Base-by-base conservation (phyloP, 768 basidiomycete genomes). In the Pleurotus platypus region DNA sequence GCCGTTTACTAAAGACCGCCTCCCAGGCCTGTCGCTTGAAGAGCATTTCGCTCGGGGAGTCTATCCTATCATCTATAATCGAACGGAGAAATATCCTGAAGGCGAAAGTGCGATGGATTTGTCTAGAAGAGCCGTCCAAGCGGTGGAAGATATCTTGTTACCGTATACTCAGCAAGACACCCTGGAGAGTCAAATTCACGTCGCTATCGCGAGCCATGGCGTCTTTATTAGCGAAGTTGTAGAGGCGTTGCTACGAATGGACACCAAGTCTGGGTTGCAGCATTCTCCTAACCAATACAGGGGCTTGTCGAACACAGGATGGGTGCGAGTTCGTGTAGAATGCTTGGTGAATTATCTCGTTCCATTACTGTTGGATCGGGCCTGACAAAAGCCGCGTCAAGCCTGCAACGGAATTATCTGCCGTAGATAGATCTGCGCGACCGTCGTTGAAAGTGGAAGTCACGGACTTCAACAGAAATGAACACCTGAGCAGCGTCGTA, bases 181-280 rank as follows among this genome's bases (percentile, higher is more conserved):
- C n/a, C 71, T 73, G 37, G 65, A 58, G 46, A 65, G 72, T 39
- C 74, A 76, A 35, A 61, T 77, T 3, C 80, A 85, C 59, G 66
- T 91, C 22, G 88, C 83, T 1, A 62, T 92, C 39, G 84, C 90
- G 47, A 90, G 89, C 69, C 90, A 93, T 67, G 89, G 91, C 0
- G 62, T 89, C 18, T 85, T 84, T 67, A 86, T 92, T 46, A 72
- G 71, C 24, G 84, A 87, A 68, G 69, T 87, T 12, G 65, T 89
- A 3, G 72, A 74, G 20, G 78, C 78, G 24, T 66, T 90, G 45
- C 60, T 83, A 56, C 75, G 69, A 61, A 73, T 68, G 60, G 73
- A 75, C 59, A 69, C 63, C 61, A 11, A 35, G 30, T 39, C 68
- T 57, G 1, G 63, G 64, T 47, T 62, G 61, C n/a, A 62, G 54